phyloP scores from a whole-genome alignment of 495 filamentous ascomycete genomes.

The Penicillium diatomitis region DNA sequence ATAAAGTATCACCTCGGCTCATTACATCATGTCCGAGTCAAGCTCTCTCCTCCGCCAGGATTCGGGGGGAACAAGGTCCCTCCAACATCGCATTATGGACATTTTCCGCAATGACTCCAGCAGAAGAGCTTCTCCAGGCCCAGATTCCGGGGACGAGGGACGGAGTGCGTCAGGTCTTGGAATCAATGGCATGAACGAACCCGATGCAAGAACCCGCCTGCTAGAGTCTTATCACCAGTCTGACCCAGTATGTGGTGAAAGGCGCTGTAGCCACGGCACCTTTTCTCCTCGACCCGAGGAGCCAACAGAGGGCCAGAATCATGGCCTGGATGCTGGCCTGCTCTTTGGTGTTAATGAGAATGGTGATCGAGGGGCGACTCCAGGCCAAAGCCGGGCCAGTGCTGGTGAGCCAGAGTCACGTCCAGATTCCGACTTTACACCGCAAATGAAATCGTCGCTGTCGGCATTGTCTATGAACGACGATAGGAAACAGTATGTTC shows the following conservation, averaged over 20 bases:
- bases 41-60: slow-evolving; percentile 14
- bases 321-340: slow-evolving; percentile 1
- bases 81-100: slow-evolving; percentile 29
- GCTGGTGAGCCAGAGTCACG: slow-evolving; percentile 10
- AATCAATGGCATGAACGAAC: slow-evolving; percentile 9
- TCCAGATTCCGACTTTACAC: slow-evolving; percentile 26
- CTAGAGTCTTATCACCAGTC: slow-evolving; percentile 30
- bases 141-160: slow-evolving; percentile 1
- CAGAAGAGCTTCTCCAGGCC: slow-evolving; percentile 1
- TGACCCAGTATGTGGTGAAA: slow-evolving; percentile 29
- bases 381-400: slow-evolving; percentile 5
- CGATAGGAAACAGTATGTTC: slow-evolving; percentile 27
- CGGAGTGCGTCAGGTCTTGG: slow-evolving; percentile 7
- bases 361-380: slow-evolving; percentile 5
- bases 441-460: slow-evolving; percentile 23
- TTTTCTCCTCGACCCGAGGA: slow-evolving; percentile 57
- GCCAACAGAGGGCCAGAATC: slow-evolving; percentile 37
- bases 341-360: slow-evolving; percentile 17
- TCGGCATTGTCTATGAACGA: slow-evolving; percentile 22
- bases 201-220: slow-evolving; percentile 26
- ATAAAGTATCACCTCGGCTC: neutral
- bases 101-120: slow-evolving; percentile 20
- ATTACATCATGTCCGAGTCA: slow-evolving; percentile 22
- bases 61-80: slow-evolving; percentile 19
- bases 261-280: slow-evolving; percentile 65